These are phyloP conservation scores for Xylaria sp. DNA, from an alignment of 2,329 filamentous ascomycete species.

Conservation along the genomic window DNA sequence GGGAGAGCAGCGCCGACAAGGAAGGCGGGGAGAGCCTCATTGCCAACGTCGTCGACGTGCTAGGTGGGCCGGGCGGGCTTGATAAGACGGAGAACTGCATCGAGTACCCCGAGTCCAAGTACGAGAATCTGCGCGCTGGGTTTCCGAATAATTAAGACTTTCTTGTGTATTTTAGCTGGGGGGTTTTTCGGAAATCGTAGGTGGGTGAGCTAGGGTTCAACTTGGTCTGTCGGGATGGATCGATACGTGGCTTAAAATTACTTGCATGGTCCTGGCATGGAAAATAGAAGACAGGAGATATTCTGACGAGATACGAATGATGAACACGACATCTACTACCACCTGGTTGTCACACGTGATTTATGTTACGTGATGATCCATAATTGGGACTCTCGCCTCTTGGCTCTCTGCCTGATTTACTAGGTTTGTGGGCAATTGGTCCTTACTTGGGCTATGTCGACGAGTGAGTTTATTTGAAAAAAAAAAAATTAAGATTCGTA, in stretches of 20 bases:
- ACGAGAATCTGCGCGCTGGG: slow-evolving; percentile 73
- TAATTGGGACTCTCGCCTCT: neutral
- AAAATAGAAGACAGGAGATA: slow-evolving; percentile 7
- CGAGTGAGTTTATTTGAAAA: too few relatives aligned
- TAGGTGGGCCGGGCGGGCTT: slow-evolving; percentile 65
- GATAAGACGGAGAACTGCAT: slow-evolving; percentile 68
- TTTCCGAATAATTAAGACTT: slow-evolving; percentile 58
- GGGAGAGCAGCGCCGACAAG: slow-evolving; percentile 87
- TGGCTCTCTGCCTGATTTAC: neutral
- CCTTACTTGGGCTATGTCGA: too few relatives aligned
- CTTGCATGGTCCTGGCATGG: neutral
- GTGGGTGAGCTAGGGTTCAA: neutral
- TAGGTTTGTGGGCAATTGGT: neutral
- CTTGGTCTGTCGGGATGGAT: neutral
- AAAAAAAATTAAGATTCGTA: neutral
- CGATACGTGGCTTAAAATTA: neutral
- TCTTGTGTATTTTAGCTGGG: too few relatives aligned
- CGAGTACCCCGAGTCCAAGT: slow-evolving; percentile 72
- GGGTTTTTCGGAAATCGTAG: neutral
- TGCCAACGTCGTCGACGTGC: slow-evolving; percentile 65
- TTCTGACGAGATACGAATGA: slow-evolving; percentile 18
- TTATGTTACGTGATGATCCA: neutral
- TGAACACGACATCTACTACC: neutral
- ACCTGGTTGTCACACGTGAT: too few relatives aligned
- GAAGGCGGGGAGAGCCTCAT: slow-evolving; percentile 74